Percentiles rank a stretch among this genome's conserved stretches.
These are phyloP conservation scores for Herpetospermum pedunculosum DNA, from an alignment of 306 rosid genomes.

Conservation along the genomic window DNA sequence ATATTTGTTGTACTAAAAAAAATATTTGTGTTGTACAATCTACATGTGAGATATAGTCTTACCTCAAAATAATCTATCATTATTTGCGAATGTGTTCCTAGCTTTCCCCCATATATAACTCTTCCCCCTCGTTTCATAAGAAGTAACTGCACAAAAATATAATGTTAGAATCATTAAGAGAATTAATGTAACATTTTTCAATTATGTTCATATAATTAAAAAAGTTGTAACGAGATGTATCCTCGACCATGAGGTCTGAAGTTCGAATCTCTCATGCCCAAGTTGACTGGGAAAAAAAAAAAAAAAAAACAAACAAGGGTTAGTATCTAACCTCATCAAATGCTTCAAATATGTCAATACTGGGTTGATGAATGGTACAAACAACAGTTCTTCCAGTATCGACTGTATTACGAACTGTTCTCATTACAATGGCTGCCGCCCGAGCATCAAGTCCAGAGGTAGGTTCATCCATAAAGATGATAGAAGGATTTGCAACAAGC, in stretches of 20 bases:
- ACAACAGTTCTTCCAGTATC: conserved; percentile 94
- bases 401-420: conserved; percentile 84
- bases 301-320: no score
- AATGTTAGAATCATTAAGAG: not conserved
- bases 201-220: not conserved
- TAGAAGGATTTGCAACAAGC: conserved; percentile 91
- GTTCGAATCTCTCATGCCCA: no score
- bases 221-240: no score
- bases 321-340: conserved; percentile 54
- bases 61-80: conserved; percentile 81
- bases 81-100: conserved; percentile 58
- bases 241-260: no score
- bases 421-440: conserved; percentile 88
- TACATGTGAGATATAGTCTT: no score
- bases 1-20: no score
- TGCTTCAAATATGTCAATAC: conserved; percentile 86
- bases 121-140: conserved; percentile 87
- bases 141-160: conserved; percentile 45
- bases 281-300: no score
- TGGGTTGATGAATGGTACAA: conserved; percentile 90
- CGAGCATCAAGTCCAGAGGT: conserved; percentile 94
- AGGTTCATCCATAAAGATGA: conserved; percentile 91
- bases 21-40: no score
- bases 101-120: conserved; percentile 78
- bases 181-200: not conserved